phyloP scores from a whole-genome alignment of 2,329 filamentous ascomycete species.

The Colletotrichum liriopes region DNA sequence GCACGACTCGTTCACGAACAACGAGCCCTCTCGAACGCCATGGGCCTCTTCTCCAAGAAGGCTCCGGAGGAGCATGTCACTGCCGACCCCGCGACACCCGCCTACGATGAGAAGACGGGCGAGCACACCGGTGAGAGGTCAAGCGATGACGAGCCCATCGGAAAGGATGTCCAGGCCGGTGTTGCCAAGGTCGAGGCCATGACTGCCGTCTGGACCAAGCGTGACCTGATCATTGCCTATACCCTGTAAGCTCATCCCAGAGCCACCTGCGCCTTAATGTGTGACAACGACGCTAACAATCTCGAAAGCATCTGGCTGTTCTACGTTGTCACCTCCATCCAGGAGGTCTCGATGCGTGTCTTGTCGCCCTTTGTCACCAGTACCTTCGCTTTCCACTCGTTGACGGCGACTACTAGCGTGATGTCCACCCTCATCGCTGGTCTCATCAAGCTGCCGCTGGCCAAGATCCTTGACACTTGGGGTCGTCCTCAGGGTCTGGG shows the following conservation, averaged over 20 bases:
- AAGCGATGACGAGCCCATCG: conserved; percentile 53
- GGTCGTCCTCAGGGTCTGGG: conserved; percentile 76
- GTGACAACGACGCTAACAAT: conserved; percentile 1
- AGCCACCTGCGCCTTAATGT: neutral
- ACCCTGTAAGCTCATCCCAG: conserved; percentile 54
- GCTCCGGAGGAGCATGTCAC: conserved; percentile 33
- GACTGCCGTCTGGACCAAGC: conserved; percentile 60
- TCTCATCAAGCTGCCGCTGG: conserved; percentile 75
- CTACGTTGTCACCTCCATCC: conserved; percentile 56
- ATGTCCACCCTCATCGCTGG: conserved; percentile 70
- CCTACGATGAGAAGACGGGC: conserved; percentile 33
- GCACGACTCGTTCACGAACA: neutral
- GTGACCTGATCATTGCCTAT: conserved; percentile 60
- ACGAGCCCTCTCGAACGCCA: conserved; percentile 1
- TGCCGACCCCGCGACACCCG: conserved; percentile 14
- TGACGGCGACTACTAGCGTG: conserved; percentile 68
- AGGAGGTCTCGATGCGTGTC: conserved; percentile 56
- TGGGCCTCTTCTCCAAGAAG: conserved; percentile 35
- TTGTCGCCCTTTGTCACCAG: conserved; percentile 66
- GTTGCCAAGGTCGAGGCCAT: conserved; percentile 65
- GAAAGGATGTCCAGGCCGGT: conserved; percentile 58
- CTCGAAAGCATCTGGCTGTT: conserved; percentile 57
- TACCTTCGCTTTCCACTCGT: conserved; percentile 67
- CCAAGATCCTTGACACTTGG: conserved; percentile 78
- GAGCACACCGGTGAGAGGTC: conserved; percentile 36